These are phyloP conservation scores for Alnus rubra DNA, from an alignment of 306 rosid genomes.

Conservation along the genomic window DNA sequence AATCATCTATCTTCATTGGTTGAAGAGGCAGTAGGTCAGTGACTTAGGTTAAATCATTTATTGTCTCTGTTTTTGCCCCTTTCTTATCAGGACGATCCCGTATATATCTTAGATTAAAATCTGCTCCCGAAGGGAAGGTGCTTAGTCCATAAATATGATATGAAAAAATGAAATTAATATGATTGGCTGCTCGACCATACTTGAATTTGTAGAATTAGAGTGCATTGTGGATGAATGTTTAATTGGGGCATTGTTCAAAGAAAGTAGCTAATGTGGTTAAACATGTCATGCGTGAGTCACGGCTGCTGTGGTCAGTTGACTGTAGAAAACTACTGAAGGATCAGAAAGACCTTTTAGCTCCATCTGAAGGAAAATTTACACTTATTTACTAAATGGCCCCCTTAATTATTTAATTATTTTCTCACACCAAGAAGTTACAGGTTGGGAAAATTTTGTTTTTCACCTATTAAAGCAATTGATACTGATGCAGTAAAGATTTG, in stretches of 20 bases:
- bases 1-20: constrained; percentile 1
- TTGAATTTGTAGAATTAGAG: too few relatives aligned
- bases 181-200: neutral
- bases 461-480: too few relatives aligned
- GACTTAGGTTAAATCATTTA: neutral
- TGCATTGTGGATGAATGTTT: too few relatives aligned
- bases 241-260: neutral
- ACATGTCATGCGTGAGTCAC: neutral
- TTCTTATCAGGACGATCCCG: neutral
- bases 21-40: constrained; percentile 12
- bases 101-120: neutral
- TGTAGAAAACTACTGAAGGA: neutral
- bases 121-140: neutral
- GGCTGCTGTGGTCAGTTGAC: neutral
- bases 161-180: neutral
- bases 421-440: too few relatives aligned
- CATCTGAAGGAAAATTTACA: neutral
- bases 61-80: neutral
- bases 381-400: too few relatives aligned
- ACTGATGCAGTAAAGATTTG: too few relatives aligned
- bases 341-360: neutral
- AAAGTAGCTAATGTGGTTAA: neutral
- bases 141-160: neutral
- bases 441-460: too few relatives aligned
- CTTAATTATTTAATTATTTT: too few relatives aligned